Evolutionary conservation across 495 filamentous ascomycete species (phyloP).

Genomic region (Daldinia concentrica): DNA sequence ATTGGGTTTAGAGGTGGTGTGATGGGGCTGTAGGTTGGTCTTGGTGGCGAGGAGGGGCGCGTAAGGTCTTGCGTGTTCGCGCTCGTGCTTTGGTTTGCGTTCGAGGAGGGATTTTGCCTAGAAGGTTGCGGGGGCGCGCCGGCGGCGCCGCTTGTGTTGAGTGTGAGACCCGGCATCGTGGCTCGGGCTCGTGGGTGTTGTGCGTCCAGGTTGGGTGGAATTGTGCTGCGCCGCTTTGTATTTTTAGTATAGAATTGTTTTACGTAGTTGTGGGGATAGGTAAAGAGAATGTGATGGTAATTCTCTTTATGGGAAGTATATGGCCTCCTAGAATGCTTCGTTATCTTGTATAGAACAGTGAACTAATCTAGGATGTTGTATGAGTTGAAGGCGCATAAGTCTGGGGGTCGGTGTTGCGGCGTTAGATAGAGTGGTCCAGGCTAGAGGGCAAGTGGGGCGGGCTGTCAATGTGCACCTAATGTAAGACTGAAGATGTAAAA

Average conservation of each 20-base stretch:
- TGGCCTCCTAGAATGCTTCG: not conserved
- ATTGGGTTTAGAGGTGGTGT: conserved; percentile 52
- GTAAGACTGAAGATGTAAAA: not conserved
- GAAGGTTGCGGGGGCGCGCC: conserved; percentile 1
- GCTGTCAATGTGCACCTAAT: not conserved
- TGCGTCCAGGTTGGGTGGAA: not conserved
- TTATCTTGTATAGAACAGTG: not conserved
- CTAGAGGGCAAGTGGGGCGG: conserved; percentile 13
- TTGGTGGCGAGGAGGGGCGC: conserved; percentile 46
- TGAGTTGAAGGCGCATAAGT: conserved; percentile 20
- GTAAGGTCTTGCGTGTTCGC: conserved; percentile 18
- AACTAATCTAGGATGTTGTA: not conserved
- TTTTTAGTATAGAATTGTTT: not conserved
- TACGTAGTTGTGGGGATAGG: not conserved
- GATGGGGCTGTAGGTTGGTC: conserved; percentile 57
- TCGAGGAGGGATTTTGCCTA: conserved; percentile 19
- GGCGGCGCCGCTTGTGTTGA: conserved; percentile 37
- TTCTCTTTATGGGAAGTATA: not conserved
- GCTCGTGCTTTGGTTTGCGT: conserved; percentile 5
- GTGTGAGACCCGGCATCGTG: conserved; percentile 41
- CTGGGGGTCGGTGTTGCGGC: conserved; percentile 14
- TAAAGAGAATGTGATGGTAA: too few species aligned
- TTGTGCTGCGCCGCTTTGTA: conserved; percentile 10
- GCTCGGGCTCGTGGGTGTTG: conserved; percentile 6
- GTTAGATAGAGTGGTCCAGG: conserved; percentile 6